These are phyloP conservation scores for Aspergillus nidulans DNA, from an alignment of 495 filamentous ascomycete genomes.

Conservation along the genomic window DNA sequence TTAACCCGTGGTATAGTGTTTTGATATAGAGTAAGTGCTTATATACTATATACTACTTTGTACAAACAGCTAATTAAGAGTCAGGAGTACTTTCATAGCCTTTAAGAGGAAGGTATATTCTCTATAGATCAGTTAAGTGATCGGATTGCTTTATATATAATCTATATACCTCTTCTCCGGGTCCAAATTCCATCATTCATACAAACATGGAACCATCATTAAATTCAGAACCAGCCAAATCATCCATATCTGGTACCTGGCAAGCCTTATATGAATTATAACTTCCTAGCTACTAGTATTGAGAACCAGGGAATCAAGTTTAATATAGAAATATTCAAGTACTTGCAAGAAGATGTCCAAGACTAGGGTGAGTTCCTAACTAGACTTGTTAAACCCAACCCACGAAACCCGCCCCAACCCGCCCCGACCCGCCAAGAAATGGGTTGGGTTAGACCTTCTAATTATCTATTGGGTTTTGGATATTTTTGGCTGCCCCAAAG, in stretches of 20 bases:
- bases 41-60: not conserved
- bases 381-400: too few relatives aligned
- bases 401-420: slow-evolving; percentile 4
- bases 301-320: slow-evolving; percentile 13
- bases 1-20: slow-evolving; percentile 6
- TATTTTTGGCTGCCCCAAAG: too few relatives aligned
- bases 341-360: slow-evolving; percentile 5
- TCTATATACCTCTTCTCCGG: slow-evolving; percentile 19
- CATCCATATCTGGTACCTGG: slow-evolving; percentile 13
- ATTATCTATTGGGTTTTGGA: too few relatives aligned
- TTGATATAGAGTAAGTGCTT: slow-evolving; percentile 10
- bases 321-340: slow-evolving; percentile 1
- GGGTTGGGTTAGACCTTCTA: too few relatives aligned
- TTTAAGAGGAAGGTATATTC: too few relatives aligned
- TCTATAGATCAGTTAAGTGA: slow-evolving; percentile 7
- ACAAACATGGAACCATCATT: slow-evolving; percentile 16
- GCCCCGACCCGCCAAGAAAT: not conserved
- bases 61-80: not conserved
- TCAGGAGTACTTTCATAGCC: slow-evolving; percentile 15
- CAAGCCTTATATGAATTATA: slow-evolving; percentile 19
- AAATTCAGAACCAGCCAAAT: slow-evolving; percentile 16
- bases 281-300: slow-evolving; percentile 12
- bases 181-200: slow-evolving; percentile 13
- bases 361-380: not conserved
- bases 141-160: slow-evolving; percentile 15